Evolutionary conservation across 768 basidiomycete species (phyloP).

Genomic region (Crepidotus variabilis): DNA sequence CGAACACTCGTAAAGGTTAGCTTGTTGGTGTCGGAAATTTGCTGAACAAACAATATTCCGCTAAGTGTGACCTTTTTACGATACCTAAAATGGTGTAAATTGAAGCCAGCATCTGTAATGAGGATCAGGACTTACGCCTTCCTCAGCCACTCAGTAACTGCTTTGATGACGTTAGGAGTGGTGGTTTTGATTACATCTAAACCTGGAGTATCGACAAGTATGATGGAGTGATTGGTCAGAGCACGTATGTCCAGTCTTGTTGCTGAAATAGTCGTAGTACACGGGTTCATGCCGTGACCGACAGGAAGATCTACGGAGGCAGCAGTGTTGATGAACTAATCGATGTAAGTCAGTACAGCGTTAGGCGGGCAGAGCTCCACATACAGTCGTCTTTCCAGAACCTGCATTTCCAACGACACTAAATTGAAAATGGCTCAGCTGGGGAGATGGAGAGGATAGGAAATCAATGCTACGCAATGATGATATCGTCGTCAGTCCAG

Average conservation of each 20-base stretch:
- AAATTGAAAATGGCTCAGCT: background rate
- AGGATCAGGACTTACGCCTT: constrained; percentile 5
- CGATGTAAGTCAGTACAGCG: background rate
- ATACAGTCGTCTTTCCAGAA: background rate
- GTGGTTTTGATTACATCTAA: constrained; percentile 9
- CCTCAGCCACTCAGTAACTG: constrained; percentile 12
- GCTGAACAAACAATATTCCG: constrained; percentile 13
- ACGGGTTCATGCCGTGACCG: constrained; percentile 1
- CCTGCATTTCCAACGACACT: background rate
- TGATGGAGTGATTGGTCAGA: background rate
- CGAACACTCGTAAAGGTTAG: constrained; percentile 2
- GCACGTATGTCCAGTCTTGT: background rate
- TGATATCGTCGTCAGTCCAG: background rate
- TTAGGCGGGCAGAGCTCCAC: background rate
- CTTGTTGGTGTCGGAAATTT: constrained; percentile 10
- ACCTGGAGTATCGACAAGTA: constrained; percentile 14
- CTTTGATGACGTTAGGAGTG: constrained; percentile 7
- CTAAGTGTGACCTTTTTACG: constrained; percentile 3
- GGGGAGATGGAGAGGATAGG: background rate
- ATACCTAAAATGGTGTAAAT: constrained; percentile 1
- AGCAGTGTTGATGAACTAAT: background rate
- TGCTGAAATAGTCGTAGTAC: constrained; percentile 4
- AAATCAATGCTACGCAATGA: background rate
- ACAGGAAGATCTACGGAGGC: background rate
- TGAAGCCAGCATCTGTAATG: background rate